Evolutionary conservation across 352 stramenopile genomes (phyloP), one percentile per base, ranked within the genome.

Genomic region (Globisporangium cylindrosporum): DNA sequence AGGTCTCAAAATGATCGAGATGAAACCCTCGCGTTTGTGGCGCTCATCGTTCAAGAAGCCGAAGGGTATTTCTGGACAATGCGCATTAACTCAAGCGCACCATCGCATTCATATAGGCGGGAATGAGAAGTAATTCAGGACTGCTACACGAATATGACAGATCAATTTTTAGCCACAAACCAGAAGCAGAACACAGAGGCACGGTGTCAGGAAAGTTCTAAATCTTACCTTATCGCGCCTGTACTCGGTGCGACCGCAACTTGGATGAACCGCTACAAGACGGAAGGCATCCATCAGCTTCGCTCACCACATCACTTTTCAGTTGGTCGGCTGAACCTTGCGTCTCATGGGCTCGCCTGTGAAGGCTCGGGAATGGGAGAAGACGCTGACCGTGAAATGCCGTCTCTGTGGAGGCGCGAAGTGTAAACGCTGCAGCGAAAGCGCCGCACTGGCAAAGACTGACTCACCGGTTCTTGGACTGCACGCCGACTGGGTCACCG

Each of bases 371-470:
- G 84, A 95, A 64, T 95, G 88, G 88, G 88, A 95, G 63, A 92
- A 93, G 57, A 82, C 77, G 0, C 70, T 93, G 24, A 95, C 85
- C 46, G 81, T 95, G 46, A 95, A 95, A 55, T 95, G 85, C 63
- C 85, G 87, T 7, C 71, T 97, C 24, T 97, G 90, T 56, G 90
- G 91, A 9, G 91, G 91, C n/a, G 73, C 83, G 22, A 86, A 91
- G 32, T 97, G 91, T 73, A 95, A 94, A 62, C 79, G 89, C 6
- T 97, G 91, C 72, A 94, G 89, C 65, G 84, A 93, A 69, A 88
- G 76, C 65, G 84, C 87, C 9, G 84, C 86, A 22, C 64, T 93
- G 54, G 77, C 82, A 46, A 92, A 95, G 77, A 80, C 69, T 10
- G 77, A 93, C 70, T 91, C 82, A 18, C 84, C 88, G 0, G 80